These are phyloP conservation scores for Solanum raphanifolium DNA, from an alignment of 257 asterid species.

Conservation along the genomic window DNA sequence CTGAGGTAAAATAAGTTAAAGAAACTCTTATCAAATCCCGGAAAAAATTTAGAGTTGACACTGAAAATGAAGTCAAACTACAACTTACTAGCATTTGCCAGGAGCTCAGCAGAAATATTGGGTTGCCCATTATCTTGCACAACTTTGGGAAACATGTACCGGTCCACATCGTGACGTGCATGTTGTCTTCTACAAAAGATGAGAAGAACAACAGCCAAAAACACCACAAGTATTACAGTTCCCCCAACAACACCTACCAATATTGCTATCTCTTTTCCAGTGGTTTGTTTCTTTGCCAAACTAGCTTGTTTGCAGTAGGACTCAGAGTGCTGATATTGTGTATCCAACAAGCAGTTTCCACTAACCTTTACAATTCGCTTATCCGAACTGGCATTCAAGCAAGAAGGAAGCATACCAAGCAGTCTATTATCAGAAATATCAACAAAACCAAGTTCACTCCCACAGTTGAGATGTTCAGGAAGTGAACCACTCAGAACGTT, in stretches of 20 bases:
- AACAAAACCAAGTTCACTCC: slow-evolving; percentile 26
- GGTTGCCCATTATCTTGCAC: slow-evolving; percentile 32
- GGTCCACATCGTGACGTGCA: slow-evolving; percentile 42
- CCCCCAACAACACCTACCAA: slow-evolving; percentile 39
- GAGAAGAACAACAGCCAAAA: slow-evolving; percentile 35
- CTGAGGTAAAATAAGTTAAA: slow-evolving; percentile 19
- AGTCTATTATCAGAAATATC: slow-evolving; percentile 56
- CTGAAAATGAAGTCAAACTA: not conserved
- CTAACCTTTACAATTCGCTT: slow-evolving; percentile 18
- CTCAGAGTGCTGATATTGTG: slow-evolving; percentile 32
- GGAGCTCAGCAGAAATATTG: slow-evolving; percentile 37
- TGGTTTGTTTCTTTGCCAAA: slow-evolving; percentile 8
- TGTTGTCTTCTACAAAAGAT: slow-evolving; percentile 32
- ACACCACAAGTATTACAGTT: slow-evolving; percentile 15
- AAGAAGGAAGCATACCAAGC: slow-evolving; percentile 42
- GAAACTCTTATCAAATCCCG: not conserved
- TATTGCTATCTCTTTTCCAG: slow-evolving; percentile 20
- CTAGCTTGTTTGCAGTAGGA: slow-evolving; percentile 21
- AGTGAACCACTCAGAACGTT: slow-evolving; percentile 39
- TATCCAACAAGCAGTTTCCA: slow-evolving; percentile 51
- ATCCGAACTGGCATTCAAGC: slow-evolving; percentile 30
- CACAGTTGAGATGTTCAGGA: slow-evolving; percentile 33
- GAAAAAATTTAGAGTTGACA: not conserved
- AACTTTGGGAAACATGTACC: slow-evolving; percentile 39
- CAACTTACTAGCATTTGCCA: slow-evolving; percentile 44